phyloP scores from a whole-genome alignment of 352 stramenopile species.

The Globisporangium cylindrosporum region DNA sequence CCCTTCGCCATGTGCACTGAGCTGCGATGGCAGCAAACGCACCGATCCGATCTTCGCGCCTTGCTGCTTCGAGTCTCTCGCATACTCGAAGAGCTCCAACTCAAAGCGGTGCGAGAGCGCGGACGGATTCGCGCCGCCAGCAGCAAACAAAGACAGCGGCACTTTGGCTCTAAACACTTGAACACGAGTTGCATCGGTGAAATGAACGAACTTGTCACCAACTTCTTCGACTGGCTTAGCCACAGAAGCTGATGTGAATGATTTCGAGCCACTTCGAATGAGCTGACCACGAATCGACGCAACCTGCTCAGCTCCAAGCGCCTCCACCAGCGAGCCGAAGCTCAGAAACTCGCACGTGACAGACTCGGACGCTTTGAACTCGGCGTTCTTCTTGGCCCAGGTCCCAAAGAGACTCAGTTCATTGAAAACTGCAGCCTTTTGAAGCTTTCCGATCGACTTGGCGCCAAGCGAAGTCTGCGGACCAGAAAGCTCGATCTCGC shows the following conservation, averaged over 20 bases:
- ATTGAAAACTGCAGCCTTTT: slow-evolving; percentile 35
- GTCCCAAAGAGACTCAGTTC: slow-evolving; percentile 51
- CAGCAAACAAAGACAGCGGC: slow-evolving; percentile 15
- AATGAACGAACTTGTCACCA: slow-evolving; percentile 14
- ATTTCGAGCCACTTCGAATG: slow-evolving; percentile 25
- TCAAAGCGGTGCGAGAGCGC: slow-evolving; percentile 33
- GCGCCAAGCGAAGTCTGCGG: slow-evolving; percentile 41
- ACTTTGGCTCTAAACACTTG: slow-evolving; percentile 57
- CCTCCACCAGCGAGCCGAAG: slow-evolving; percentile 28
- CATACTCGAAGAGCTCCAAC: slow-evolving; percentile 38
- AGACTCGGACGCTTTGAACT: slow-evolving; percentile 33
- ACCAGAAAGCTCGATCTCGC: slow-evolving; percentile 40
- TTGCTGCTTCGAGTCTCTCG: slow-evolving; percentile 18
- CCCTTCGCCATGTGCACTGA: slow-evolving; percentile 50
- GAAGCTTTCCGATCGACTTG: slow-evolving; percentile 30
- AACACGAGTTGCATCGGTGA: slow-evolving; percentile 33
- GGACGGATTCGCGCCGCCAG: not conserved
- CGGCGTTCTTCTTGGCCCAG: slow-evolving; percentile 36
- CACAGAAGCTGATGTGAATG: not conserved
- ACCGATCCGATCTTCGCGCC: slow-evolving; percentile 33
- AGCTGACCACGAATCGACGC: slow-evolving; percentile 33
- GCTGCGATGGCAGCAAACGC: slow-evolving; percentile 46
- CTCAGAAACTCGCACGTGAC: slow-evolving; percentile 44
- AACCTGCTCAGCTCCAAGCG: slow-evolving; percentile 34
- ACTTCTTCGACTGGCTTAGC: not conserved